phyloP scores from a whole-genome alignment of 305 asterid genomes.

The Nicotiana rustica region DNA sequence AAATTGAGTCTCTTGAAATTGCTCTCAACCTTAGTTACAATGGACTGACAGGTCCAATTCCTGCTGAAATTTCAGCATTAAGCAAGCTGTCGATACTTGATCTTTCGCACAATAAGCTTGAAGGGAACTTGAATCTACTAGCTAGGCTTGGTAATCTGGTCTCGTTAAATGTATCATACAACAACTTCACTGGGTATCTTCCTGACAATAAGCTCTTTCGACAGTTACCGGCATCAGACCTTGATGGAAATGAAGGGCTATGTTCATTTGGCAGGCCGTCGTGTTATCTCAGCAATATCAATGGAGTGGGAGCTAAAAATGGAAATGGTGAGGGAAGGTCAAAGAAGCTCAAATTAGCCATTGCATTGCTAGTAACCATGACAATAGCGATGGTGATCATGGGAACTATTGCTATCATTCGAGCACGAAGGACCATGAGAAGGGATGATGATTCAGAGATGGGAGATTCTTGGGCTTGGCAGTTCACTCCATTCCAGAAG shows the following conservation, averaged over 20 bases:
- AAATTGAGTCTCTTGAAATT: slow-evolving; percentile 55
- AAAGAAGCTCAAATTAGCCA: slow-evolving; percentile 48
- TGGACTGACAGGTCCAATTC: slow-evolving; percentile 50
- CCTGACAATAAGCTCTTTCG: slow-evolving; percentile 57
- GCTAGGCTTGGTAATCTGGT: slow-evolving; percentile 49
- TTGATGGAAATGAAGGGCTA: slow-evolving; percentile 51
- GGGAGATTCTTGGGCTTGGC: slow-evolving; percentile 60
- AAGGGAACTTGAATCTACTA: slow-evolving; percentile 49
- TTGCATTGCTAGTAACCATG: slow-evolving; percentile 47
- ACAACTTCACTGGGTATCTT: slow-evolving; percentile 53
- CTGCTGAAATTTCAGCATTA: slow-evolving; percentile 49
- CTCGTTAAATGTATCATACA: slow-evolving; percentile 49
- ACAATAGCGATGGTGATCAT: slow-evolving; percentile 53
- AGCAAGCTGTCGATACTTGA: slow-evolving; percentile 53
- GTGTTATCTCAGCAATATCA: slow-evolving; percentile 41
- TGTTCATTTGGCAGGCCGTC: slow-evolving; percentile 45
- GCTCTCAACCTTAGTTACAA: slow-evolving; percentile 55
- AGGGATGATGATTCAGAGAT: slow-evolving; percentile 56
- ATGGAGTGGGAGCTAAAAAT: slow-evolving; percentile 36
- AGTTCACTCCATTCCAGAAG: slow-evolving; percentile 60
- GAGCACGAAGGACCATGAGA: slow-evolving; percentile 48
- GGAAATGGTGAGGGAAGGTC: slow-evolving; percentile 43
- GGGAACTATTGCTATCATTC: slow-evolving; percentile 49
- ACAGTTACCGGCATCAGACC: slow-evolving; percentile 48
- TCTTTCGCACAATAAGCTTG: slow-evolving; percentile 50